Percentiles rank a stretch among this genome's conserved stretches.
phyloP scores from a whole-genome alignment of 225 moss, liverwort and hornwort species.

The Takakia lepidozioides region DNA sequence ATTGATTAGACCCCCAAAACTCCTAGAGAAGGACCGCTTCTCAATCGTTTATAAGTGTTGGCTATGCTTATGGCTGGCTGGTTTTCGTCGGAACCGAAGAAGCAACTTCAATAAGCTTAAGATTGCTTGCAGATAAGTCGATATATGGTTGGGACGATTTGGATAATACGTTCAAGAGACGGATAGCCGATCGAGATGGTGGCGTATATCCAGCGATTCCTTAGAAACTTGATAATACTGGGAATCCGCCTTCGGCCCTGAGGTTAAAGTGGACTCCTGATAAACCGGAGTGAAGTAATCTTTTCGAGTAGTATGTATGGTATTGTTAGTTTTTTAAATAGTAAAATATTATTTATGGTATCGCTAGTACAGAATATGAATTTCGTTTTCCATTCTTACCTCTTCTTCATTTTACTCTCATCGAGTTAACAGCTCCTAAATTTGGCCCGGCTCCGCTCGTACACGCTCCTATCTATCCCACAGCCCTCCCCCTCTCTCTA shows the following conservation, averaged over 20 bases:
- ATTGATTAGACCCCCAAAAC: not conserved
- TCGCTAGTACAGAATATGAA: conserved; percentile 1
- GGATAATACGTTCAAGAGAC: conserved; percentile 2
- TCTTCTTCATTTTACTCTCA: not conserved
- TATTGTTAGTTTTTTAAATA: conserved; percentile 1
- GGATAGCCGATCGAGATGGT: not conserved
- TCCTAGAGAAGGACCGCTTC: too few species aligned
- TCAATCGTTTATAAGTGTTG: too few species aligned
- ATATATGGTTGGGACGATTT: not conserved
- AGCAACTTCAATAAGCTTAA: conserved; percentile 1
- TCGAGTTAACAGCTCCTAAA: conserved; percentile 1
- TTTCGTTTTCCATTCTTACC: too few species aligned
- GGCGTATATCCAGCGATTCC: not conserved
- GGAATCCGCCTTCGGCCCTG: not conserved
- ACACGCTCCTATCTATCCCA: conserved; percentile 1
- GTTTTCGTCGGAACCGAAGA: not conserved
- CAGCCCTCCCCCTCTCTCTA: not conserved
- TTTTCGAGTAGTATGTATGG: conserved; percentile 2
- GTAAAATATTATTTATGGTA: conserved; percentile 1
- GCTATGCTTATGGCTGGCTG: not conserved
- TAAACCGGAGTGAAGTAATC: not conserved
- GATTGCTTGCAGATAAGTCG: not conserved
- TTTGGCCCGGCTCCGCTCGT: conserved; percentile 2
- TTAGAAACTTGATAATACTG: conserved; percentile 2
- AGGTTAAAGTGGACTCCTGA: not conserved